These are phyloP conservation scores for Actinomortierella wolfii DNA, from an alignment of 371 early-diverging fungal species.

Conservation along the genomic window DNA sequence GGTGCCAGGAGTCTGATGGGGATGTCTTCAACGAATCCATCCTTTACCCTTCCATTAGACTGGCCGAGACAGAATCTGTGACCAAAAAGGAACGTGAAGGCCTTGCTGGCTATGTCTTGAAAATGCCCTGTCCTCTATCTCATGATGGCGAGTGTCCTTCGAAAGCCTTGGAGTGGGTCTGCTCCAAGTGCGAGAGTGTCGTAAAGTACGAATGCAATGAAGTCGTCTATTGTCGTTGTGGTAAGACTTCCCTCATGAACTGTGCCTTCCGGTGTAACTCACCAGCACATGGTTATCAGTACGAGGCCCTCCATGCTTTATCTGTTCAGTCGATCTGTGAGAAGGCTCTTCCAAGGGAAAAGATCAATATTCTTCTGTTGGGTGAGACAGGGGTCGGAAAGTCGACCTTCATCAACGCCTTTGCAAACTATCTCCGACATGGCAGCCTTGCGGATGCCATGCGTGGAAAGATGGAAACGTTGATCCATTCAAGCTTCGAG, in stretches of 20 bases:
- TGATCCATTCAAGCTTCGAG: slow-evolving; percentile 24
- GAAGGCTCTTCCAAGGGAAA: slow-evolving; percentile 11
- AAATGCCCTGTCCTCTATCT: slow-evolving; percentile 21
- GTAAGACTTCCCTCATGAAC: slow-evolving; percentile 11
- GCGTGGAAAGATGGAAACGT: slow-evolving; percentile 13
- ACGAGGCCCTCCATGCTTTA: slow-evolving; percentile 13
- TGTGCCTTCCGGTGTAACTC: slow-evolving; percentile 19
- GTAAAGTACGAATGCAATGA: slow-evolving; percentile 19
- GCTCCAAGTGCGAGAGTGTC: slow-evolving; percentile 16
- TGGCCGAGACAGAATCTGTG: slow-evolving; percentile 7
- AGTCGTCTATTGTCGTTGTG: slow-evolving; percentile 22
- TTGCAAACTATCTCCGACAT: slow-evolving; percentile 31
- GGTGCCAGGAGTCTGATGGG: slow-evolving; percentile 3
- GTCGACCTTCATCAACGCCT: slow-evolving; percentile 40
- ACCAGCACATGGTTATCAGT: slow-evolving; percentile 15
- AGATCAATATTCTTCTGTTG: slow-evolving; percentile 29
- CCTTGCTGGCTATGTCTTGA: slow-evolving; percentile 12
- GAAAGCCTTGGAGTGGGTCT: slow-evolving; percentile 16
- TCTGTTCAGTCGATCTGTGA: slow-evolving; percentile 14
- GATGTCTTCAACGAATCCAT: slow-evolving; percentile 16
- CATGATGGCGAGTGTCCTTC: slow-evolving; percentile 15
- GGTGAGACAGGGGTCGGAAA: slow-evolving; percentile 40
- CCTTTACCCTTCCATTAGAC: slow-evolving; percentile 17
- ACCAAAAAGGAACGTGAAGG: slow-evolving; percentile 9
- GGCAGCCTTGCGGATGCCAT: slow-evolving; percentile 23